A percentile compares a stretch with the other conserved stretches of the same genome.
These are phyloP conservation scores for Yarrowia osloensis DNA, from an alignment of 805 yeast species.

Conservation along the genomic window DNA sequence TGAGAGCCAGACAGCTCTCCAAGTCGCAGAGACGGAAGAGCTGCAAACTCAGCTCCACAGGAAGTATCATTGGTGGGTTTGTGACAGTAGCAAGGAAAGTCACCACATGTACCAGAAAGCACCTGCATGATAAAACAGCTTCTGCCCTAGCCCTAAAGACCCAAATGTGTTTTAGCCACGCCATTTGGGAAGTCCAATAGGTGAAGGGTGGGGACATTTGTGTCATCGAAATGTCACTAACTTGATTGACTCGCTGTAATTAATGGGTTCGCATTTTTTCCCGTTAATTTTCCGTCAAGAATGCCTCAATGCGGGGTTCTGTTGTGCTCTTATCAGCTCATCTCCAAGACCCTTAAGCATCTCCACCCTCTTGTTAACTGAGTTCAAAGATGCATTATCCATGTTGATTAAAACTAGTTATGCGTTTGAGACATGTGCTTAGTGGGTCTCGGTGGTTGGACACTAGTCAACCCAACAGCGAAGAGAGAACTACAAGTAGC, in stretches of 20 bases:
- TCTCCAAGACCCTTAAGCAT: background rate
- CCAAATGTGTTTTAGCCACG: background rate
- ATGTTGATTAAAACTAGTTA: constrained; percentile 30
- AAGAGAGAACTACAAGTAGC: no score
- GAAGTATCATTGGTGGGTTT: background rate
- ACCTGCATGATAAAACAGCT: background rate
- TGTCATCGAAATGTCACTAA: no score
- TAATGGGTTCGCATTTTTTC: no score
- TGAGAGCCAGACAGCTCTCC: constrained; percentile 1
- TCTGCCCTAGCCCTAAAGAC: background rate
- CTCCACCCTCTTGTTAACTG: background rate
- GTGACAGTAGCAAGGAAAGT: background rate
- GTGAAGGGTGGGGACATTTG: background rate
- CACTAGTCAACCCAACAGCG: background rate
- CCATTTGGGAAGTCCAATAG: background rate
- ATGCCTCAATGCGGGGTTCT: no score
- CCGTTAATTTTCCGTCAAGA: no score
- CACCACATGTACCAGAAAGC: background rate
- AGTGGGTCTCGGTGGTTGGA: background rate
- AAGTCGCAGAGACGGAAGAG: background rate
- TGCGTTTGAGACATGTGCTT: background rate
- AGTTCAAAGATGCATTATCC: constrained; percentile 5
- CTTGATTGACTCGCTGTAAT: no score
- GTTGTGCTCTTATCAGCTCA: background rate
- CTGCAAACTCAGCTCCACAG: constrained; percentile 1